A percentile compares a stretch with the other conserved stretches of the same genome.
These are phyloP conservation scores for Tetrapyrgos nigripes DNA, from an alignment of 1,284 basidiomycete genomes.

Conservation along the genomic window DNA sequence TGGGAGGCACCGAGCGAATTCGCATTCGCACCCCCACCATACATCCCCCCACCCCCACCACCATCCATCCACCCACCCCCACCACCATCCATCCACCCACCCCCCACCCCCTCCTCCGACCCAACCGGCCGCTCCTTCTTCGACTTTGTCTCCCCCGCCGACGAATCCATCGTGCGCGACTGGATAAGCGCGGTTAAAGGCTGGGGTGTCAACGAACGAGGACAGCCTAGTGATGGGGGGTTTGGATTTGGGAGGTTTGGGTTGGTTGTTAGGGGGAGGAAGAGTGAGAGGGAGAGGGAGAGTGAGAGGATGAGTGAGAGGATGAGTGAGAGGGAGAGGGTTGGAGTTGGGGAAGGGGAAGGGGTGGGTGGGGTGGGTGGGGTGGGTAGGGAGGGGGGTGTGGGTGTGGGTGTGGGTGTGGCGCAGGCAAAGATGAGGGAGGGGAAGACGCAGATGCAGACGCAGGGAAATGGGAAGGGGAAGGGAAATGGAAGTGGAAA, in stretches of 20 bases:
- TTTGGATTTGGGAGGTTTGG: conserved; percentile 77
- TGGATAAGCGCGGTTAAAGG: conserved; percentile 79
- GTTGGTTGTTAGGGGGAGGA: too few relatives aligned
- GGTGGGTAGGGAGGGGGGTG: too few relatives aligned
- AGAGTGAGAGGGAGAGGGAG: too few relatives aligned
- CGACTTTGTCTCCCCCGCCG: conserved; percentile 68
- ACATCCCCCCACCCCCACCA: background rate
- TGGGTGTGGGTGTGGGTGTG: too few relatives aligned
- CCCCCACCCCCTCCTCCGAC: conserved; percentile 52
- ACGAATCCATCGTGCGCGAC: conserved; percentile 65
- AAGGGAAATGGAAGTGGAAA: background rate
- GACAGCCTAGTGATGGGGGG: conserved; percentile 80
- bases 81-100: background rate
- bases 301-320: too few relatives aligned
- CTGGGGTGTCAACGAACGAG: conserved; percentile 81
- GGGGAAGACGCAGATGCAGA: background rate
- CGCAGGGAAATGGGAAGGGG: background rate
- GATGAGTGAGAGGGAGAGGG: too few relatives aligned
- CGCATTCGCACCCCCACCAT: background rate
- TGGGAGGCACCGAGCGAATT: background rate
- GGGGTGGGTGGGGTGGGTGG: too few relatives aligned
- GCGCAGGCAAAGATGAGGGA: too few relatives aligned
- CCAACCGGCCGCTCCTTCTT: conserved; percentile 64
- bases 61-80: background rate
- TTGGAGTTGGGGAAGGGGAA: too few relatives aligned